Conservation (phyloP, 2,329 filamentous ascomycete genomes). For the Mycosphaerelloides madeirae region DNA sequence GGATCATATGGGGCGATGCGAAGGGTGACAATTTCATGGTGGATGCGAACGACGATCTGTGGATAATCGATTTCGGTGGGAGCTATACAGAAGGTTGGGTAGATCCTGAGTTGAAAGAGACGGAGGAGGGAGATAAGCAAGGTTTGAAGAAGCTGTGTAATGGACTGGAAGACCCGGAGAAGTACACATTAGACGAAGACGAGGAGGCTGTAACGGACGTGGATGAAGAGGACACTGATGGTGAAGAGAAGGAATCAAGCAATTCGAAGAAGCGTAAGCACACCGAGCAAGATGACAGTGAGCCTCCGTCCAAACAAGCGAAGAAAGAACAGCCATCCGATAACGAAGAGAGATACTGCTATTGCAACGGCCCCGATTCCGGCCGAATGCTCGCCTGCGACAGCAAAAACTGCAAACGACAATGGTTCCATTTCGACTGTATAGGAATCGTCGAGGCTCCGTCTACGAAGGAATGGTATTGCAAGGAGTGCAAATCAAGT, state of each 20-base stretch:
- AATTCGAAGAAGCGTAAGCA: too few relatives aligned
- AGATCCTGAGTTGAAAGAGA: conserved; percentile 32
- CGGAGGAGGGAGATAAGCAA: conserved; percentile 33
- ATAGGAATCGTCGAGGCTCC: conserved; percentile 64
- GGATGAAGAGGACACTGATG: conserved; percentile 1
- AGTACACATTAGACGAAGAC: conserved; percentile 11
- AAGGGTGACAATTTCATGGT: conserved; percentile 41
- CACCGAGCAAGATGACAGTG: not conserved
- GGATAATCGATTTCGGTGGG: conserved; percentile 39
- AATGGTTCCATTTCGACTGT: conserved; percentile 80
- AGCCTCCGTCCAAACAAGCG: not conserved
- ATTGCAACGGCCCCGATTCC: conserved; percentile 16
- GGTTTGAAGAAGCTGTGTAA: conserved; percentile 29
- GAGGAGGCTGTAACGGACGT: conserved; percentile 12
- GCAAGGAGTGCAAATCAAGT: conserved; percentile 10
- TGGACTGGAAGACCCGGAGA: conserved; percentile 26
- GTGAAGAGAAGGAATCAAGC: conserved; percentile 2
- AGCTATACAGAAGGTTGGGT: conserved; percentile 38
- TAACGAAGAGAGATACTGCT: conserved; percentile 14
- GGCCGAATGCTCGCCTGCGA: conserved; percentile 72
- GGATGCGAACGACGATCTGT: conserved; percentile 33
- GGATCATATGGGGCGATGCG: conserved; percentile 38
- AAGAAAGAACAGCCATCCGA: conserved; percentile 3
- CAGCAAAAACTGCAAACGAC: conserved; percentile 66
- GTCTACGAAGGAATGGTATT: conserved; percentile 23